Percentiles rank a stretch among this genome's conserved stretches.
Evolutionary conservation across 1,139 yeast genomes (phyloP).

Genomic region (Hyphopichia fennica): DNA sequence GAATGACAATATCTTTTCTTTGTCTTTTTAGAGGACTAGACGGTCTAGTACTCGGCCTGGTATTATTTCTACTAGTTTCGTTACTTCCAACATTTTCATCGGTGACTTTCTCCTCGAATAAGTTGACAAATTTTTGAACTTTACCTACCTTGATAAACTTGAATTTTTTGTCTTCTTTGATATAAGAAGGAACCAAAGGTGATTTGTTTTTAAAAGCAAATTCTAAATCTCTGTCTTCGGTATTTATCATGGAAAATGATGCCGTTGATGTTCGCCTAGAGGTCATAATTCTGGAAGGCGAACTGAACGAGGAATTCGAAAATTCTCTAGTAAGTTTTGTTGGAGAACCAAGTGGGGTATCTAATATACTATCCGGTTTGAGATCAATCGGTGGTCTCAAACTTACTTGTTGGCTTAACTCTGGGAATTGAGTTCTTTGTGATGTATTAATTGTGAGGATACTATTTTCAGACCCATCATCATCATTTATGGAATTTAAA

Average conservation of each 20-base stretch:
- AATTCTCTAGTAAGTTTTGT: slow-evolving; percentile 4
- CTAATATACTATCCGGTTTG: not conserved
- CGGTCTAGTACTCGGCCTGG: slow-evolving; percentile 3
- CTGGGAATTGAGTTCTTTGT: not conserved
- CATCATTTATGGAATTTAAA: slow-evolving; percentile 3
- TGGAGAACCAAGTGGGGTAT: not conserved
- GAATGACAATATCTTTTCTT: not conserved
- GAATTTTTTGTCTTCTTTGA: slow-evolving; percentile 45
- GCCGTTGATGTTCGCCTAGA: slow-evolving; percentile 20
- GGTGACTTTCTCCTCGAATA: slow-evolving; percentile 42
- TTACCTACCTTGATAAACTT: slow-evolving; percentile 50
- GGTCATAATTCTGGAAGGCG: slow-evolving; percentile 16
- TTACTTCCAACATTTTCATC: slow-evolving; percentile 6
- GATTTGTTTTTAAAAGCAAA: slow-evolving; percentile 33
- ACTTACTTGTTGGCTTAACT: not conserved
- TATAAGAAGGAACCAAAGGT: slow-evolving; percentile 37
- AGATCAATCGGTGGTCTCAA: slow-evolving; percentile 1
- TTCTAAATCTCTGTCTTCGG: slow-evolving; percentile 27
- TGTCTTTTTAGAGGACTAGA: slow-evolving; percentile 3
- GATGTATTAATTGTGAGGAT: too few relatives aligned
- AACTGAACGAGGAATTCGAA: slow-evolving; percentile 13
- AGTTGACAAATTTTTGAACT: slow-evolving; percentile 47
- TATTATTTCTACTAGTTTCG: slow-evolving; percentile 1
- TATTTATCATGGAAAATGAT: slow-evolving; percentile 21
- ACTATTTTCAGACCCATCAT: not conserved